Evolutionary conservation across 129 eudicot species (phyloP), one percentile per base, ranked within the genome.

Genomic region (Ambrosia artemisiifolia): DNA sequence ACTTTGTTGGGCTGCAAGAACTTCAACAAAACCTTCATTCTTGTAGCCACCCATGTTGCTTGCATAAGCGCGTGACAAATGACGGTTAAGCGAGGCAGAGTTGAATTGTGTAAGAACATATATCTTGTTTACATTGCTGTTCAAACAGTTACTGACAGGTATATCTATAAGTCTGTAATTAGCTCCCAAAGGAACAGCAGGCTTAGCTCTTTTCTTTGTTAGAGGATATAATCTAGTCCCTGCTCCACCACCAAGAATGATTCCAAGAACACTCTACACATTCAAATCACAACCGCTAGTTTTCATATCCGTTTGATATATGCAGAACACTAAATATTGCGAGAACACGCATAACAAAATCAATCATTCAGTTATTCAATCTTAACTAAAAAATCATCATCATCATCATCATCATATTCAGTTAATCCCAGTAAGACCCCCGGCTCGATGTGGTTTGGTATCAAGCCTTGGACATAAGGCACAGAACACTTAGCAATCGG

Each of bases 1-100:
- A 59, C 90, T 85, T 73, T 85, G 90, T 80, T 85, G 90, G 48
- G 90, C 90, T 9, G 87, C 90, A 68, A 82, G 85, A 57, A 85
- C 90, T 76, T 85, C 90, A 73, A 85, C 90, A 65, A 85, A 85
- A 1, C 90, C 90, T 73, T 85, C 90, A 35, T 83, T 83, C 76
- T 80, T 83, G 17, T 83, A 83, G 30, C 88, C 91, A 46, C 88
- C 91, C 85, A 83, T 86, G 61, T 83, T 83, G 73, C 83, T 83
- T 40, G 83, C 85, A 69, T 86, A 83, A 9, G 91, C 91, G 10
- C 91, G 75, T 36, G 91, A 83, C 50, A 86, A 49, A 54, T 83
- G 91, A 16, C 91, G 88, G 36, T 86, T 86, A n/a, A 86, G 91
- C 19, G 91, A 86, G 1, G 91, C 83, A n/a, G 91, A 86, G 56